phyloP scores from a whole-genome alignment of 2,329 filamentous ascomycete genomes.

The Coccinonectria pachysandricola region DNA sequence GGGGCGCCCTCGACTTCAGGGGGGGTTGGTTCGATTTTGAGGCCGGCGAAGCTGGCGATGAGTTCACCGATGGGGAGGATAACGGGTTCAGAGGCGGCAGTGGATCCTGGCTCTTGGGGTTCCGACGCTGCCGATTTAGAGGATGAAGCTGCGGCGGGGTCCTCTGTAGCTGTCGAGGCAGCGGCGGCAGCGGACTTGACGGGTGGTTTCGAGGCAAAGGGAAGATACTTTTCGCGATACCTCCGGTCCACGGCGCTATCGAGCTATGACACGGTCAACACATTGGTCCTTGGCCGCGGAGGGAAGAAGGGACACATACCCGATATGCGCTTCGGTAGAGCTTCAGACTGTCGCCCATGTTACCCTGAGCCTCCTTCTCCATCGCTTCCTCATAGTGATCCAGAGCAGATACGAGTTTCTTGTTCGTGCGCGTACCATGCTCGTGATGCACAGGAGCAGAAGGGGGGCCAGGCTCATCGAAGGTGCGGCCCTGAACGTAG shows the following conservation, averaged over 20 bases:
- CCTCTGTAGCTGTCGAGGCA: neutral
- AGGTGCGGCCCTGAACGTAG: constrained; percentile 22
- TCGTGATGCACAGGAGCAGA: constrained; percentile 4
- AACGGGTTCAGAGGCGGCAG: constrained; percentile 36
- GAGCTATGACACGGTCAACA: constrained; percentile 44
- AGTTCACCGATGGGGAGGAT: constrained; percentile 54
- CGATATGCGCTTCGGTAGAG: constrained; percentile 86
- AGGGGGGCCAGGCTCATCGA: constrained; percentile 19
- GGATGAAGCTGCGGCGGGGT: constrained; percentile 1
- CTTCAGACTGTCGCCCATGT: constrained; percentile 75
- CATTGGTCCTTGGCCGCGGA: neutral
- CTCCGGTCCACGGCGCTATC: constrained; percentile 73
- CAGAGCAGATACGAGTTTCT: constrained; percentile 67
- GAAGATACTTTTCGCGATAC: constrained; percentile 89
- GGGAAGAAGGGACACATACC: constrained; percentile 33
- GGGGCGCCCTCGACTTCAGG: constrained; percentile 62
- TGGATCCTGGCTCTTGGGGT: too few relatives aligned
- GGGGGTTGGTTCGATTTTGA: constrained; percentile 57
- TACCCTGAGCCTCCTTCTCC: constrained; percentile 76
- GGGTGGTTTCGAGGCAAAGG: constrained; percentile 34
- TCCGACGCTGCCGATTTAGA: too few relatives aligned
- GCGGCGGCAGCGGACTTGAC: constrained; percentile 13
- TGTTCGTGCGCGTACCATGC: constrained; percentile 15
- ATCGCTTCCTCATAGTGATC: constrained; percentile 92
- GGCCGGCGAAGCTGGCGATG: constrained; percentile 61